Evolutionary conservation across 2,329 filamentous ascomycete genomes (phyloP).

Genomic region (Hirsutella minnesotensis): DNA sequence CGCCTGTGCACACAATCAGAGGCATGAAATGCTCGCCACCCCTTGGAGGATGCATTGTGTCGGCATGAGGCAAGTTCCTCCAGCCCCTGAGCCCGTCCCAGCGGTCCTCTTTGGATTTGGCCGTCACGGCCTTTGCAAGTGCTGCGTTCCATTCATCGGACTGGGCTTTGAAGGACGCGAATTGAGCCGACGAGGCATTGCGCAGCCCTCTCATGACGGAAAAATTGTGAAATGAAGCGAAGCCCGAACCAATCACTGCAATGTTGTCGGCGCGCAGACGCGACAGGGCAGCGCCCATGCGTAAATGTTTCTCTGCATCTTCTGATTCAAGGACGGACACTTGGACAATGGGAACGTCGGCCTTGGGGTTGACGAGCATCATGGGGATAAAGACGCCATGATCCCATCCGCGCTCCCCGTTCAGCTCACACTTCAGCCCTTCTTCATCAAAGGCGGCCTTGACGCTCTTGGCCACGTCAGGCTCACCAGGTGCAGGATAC

Average conservation of each 20-base stretch:
- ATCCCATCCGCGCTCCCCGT: slow-evolving; percentile 38
- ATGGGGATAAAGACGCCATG: slow-evolving; percentile 50
- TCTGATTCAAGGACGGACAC: slow-evolving; percentile 42
- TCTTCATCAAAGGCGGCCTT: slow-evolving; percentile 29
- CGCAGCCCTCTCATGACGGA: slow-evolving; percentile 29
- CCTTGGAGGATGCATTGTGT: slow-evolving; percentile 39
- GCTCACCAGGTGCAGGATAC: slow-evolving; percentile 44
- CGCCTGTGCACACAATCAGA: slow-evolving; percentile 42
- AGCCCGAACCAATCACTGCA: slow-evolving; percentile 49
- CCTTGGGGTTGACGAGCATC: slow-evolving; percentile 39
- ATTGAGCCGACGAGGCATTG: slow-evolving; percentile 9
- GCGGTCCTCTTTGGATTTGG: slow-evolving; percentile 20
- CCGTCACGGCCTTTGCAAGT: slow-evolving; percentile 27
- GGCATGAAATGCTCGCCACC: slow-evolving; percentile 50
- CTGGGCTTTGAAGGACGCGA: slow-evolving; percentile 12
- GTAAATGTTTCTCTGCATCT: slow-evolving; percentile 33
- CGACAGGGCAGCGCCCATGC: slow-evolving; percentile 40
- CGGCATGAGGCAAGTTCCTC: slow-evolving; percentile 33
- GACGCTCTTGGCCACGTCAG: slow-evolving; percentile 37
- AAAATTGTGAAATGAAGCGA: slow-evolving; percentile 46
- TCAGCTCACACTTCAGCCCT: slow-evolving; percentile 30
- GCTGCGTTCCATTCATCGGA: slow-evolving; percentile 32
- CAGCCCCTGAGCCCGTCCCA: slow-evolving; percentile 30
- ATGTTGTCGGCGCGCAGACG: slow-evolving; percentile 38
- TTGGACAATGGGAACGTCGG: slow-evolving; percentile 43